phyloP scores from a whole-genome alignment of 208 protist species.

The Acanthamoeba lenticulata region DNA sequence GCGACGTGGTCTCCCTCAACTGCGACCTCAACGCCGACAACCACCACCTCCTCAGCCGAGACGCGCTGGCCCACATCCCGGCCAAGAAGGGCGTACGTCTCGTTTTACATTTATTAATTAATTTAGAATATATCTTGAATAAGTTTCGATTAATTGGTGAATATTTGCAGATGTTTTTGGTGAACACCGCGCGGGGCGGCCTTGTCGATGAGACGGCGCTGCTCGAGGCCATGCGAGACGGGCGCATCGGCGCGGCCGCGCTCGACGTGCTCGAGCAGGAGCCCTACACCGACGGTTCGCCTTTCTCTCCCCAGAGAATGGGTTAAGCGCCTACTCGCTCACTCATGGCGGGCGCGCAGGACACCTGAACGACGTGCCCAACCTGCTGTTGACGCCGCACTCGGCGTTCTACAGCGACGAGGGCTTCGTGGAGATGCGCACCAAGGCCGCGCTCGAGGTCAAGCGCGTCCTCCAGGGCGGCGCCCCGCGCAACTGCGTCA shows the following conservation, averaged over 20 bases:
- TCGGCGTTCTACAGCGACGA: slow-evolving; percentile 62
- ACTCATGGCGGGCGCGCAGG: background rate
- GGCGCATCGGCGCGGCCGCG: background rate
- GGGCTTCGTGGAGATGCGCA: slow-evolving; percentile 57
- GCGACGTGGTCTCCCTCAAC: slow-evolving; percentile 42
- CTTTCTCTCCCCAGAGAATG: background rate
- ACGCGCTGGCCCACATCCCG: background rate
- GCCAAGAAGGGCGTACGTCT: background rate
- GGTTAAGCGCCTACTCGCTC: too few species aligned
- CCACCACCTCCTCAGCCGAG: slow-evolving; percentile 12
- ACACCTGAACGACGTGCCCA: slow-evolving; percentile 34
- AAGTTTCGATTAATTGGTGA: background rate
- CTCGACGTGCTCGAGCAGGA: slow-evolving; percentile 57
- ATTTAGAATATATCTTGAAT: background rate
- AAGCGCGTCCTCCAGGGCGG: slow-evolving; percentile 46
- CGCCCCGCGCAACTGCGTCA: slow-evolving; percentile 28
- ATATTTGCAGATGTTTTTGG: background rate
- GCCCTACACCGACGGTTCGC: slow-evolving; percentile 25
- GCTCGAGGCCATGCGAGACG: background rate
- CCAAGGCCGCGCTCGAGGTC: slow-evolving; percentile 52
- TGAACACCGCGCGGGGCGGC: slow-evolving; percentile 2
- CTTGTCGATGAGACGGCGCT: slow-evolving; percentile 30
- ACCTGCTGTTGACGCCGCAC: slow-evolving; percentile 41
- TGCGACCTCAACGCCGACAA: slow-evolving; percentile 20
- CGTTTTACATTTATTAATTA: too few species aligned